A percentile compares a stretch with the other conserved stretches of the same genome.
Conservation (phyloP, 2,329 filamentous ascomycete species). For the Ilyonectria destructans region DNA sequence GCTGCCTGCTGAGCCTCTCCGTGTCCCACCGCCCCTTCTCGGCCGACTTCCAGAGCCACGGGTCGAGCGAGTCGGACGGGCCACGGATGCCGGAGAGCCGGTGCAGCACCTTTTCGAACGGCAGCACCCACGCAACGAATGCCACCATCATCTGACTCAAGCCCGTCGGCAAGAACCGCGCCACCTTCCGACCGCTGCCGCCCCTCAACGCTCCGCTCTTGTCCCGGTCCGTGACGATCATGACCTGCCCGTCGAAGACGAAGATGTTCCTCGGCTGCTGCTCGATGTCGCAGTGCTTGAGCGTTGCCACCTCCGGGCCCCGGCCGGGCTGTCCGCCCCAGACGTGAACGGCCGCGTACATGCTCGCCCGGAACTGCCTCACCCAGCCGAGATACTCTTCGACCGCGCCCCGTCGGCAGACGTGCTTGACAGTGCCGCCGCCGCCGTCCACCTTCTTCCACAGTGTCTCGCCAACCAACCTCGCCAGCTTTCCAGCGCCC, state of each 20-base stretch:
- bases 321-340: constrained; percentile 29
- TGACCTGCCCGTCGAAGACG: constrained; percentile 28
- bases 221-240: constrained; percentile 33
- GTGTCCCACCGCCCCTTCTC: constrained; percentile 1
- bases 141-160: constrained; percentile 27
- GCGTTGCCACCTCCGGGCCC: constrained; percentile 30
- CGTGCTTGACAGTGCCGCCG: no score
- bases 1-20: constrained; percentile 5
- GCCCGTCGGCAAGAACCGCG: constrained; percentile 23
- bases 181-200: constrained; percentile 24
- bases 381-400: no score
- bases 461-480: neutral
- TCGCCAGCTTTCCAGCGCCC: neutral
- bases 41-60: constrained; percentile 4
- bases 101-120: constrained; percentile 5
- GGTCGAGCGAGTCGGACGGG: neutral
- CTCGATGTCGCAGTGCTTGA: constrained; percentile 30
- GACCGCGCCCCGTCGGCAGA: no score
- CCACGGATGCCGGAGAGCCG: constrained; percentile 2
- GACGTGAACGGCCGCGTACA: neutral
- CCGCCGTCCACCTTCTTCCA: neutral
- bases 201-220: constrained; percentile 33
- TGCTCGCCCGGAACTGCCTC: no score
- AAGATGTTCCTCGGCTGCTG: constrained; percentile 30
- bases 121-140: constrained; percentile 17